Base-by-base conservation (phyloP, 1,284 basidiomycete species). In the Marasmius tenuissimus region DNA sequence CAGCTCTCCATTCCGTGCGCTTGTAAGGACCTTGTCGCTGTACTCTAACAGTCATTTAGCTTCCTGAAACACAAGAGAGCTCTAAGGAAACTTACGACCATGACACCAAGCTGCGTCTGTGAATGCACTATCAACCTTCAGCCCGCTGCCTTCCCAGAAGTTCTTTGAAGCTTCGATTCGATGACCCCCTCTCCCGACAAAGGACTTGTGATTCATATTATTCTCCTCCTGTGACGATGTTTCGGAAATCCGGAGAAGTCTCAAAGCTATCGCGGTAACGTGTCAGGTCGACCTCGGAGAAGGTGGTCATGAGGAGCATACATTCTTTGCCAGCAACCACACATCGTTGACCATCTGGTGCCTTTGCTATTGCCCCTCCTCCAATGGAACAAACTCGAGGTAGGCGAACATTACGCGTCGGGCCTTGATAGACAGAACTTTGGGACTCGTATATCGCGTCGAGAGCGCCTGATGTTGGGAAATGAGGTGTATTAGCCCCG, bases 71-170 rank as follows among this genome's bases (percentile, higher is more conserved):
- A 61, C 11, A 34, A 8, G 51, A 60, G 34, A 34, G 20, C 22
- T 20, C 54, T n/a, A 59, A 35, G 16, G 27, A 58, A 58, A 83
- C 89, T 68, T 69, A 94, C 93, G 75, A 60, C 87, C 90, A 64
- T 84, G 81, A 40, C 88, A 90, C 93, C 93, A 96, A 39, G 85
- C 89, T 14, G 94, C 85, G 69, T 93, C 93, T 0, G 91, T 93
- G 66, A 82, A 87, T 0, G 86, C 82, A 68, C 87, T 89, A 61
- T 92, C 91, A 18, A 89, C 83, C 73, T 91, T 92, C 62, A 92
- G 72, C 0, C 88, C 88, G 63, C 85, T 89, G 0, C 85, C 84
- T 16, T 86, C 85, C 89, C 90, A 92, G 38, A 89, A 75, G 67
- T 92, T 92, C 57, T 85, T 82, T 7, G 87, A 88, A 4, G 81